Percentiles rank a stretch among this genome's conserved stretches.
Evolutionary conservation across 2,329 filamentous ascomycete genomes (phyloP).

Genomic region (Mollisiaceae sp.): DNA sequence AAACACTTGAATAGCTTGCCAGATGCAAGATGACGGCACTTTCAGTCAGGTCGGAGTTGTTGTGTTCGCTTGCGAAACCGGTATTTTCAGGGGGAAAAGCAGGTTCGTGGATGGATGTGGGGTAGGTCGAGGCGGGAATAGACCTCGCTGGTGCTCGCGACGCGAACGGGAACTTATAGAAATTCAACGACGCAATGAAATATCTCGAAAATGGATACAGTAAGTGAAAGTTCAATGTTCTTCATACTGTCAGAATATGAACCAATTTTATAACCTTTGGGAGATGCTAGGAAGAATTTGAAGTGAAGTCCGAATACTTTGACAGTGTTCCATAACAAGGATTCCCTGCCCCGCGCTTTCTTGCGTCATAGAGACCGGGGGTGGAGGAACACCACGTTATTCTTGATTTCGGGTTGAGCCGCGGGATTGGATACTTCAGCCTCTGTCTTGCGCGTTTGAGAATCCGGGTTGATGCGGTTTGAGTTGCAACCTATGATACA

Average conservation of each 20-base stretch:
- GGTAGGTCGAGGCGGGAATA: neutral
- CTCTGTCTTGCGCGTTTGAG: too few relatives aligned
- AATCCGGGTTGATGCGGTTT: too few relatives aligned
- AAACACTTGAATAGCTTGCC: neutral
- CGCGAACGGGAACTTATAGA: neutral
- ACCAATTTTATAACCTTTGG: neutral
- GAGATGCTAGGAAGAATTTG: neutral
- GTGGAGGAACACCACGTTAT: neutral
- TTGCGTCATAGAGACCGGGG: neutral
- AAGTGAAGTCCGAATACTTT: neutral
- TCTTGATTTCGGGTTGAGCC: neutral
- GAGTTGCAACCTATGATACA: too few relatives aligned
- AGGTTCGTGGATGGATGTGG: neutral
- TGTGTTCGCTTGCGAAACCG: neutral
- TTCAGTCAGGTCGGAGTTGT: neutral
- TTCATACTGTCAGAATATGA: neutral
- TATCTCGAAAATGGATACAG: neutral
- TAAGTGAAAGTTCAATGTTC: neutral
- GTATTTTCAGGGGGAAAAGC: constrained; percentile 7
- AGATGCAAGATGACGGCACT: neutral
- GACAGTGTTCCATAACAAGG: neutral
- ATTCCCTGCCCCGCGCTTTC: neutral
- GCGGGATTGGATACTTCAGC: too few relatives aligned
- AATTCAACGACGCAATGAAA: neutral
- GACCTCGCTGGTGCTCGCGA: neutral